Percentiles rank a stretch among this genome's conserved stretches.
These are phyloP conservation scores for Lactarius hengduanensis DNA, from an alignment of 768 basidiomycete species.

Conservation along the genomic window DNA sequence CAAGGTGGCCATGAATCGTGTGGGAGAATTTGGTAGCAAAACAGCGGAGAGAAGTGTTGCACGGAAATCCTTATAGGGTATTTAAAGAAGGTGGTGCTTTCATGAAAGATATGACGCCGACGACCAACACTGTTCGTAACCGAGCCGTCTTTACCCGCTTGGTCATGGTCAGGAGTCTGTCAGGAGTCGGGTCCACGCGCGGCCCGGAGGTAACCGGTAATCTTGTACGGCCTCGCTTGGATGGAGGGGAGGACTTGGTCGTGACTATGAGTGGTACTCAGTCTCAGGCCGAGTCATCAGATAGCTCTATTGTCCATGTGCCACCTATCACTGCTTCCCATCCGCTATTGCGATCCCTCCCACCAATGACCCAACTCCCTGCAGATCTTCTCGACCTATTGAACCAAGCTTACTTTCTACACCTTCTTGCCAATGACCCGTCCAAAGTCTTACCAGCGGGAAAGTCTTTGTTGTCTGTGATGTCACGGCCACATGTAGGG, in stretches of 20 bases:
- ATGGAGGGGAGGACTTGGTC: neutral
- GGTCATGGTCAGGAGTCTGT: neutral
- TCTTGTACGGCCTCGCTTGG: too few relatives aligned
- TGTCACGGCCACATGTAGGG: constrained; percentile 38
- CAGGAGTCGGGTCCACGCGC: neutral
- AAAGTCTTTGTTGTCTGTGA: constrained; percentile 68
- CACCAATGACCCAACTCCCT: constrained; percentile 42
- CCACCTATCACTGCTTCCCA: constrained; percentile 18
- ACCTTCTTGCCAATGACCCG: constrained; percentile 64
- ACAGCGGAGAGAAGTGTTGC: neutral
- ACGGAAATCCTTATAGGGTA: neutral
- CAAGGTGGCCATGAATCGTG: constrained; percentile 13
- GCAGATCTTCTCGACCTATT: constrained; percentile 54
- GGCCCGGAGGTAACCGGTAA: neutral
- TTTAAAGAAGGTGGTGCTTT: neutral
- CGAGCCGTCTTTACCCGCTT: constrained; percentile 2
- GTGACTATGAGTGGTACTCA: constrained; percentile 5
- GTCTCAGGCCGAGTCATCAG: neutral
- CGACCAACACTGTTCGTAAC: neutral
- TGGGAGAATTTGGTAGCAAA: neutral
- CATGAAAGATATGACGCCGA: constrained; percentile 1
- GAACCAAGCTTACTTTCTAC: constrained; percentile 63
- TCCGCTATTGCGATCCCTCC: constrained; percentile 30
- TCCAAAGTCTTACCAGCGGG: constrained; percentile 61
- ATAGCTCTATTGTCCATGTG: constrained; percentile 6